Percentiles rank a stretch among this genome's conserved stretches.
These are phyloP conservation scores for Citrus unshiu DNA, from an alignment of 345 rosid species.

Conservation along the genomic window DNA sequence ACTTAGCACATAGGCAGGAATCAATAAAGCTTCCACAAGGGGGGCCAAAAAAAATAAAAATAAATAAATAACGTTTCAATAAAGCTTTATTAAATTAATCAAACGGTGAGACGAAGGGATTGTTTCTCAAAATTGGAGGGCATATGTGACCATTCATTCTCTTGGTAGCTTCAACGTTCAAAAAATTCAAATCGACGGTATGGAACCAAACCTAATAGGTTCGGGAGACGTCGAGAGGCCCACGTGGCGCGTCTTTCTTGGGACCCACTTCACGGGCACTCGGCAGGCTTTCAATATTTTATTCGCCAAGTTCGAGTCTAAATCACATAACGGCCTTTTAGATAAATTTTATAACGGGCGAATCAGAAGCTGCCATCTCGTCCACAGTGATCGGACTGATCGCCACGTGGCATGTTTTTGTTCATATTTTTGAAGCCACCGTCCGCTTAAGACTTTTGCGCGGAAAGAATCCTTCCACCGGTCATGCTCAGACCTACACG, in stretches of 20 bases:
- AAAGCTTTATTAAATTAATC: no score
- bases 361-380: slow-evolving; percentile 5
- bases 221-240: slow-evolving; percentile 25
- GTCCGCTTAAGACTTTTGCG: neutral
- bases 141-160: neutral
- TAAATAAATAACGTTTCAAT: no score
- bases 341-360: neutral
- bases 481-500: neutral
- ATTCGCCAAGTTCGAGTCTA: neutral
- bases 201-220: slow-evolving; percentile 26
- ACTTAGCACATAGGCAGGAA: neutral
- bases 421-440: neutral
- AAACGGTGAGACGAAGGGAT: neutral
- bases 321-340: neutral
- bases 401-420: neutral
- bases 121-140: neutral
- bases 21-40: neutral
- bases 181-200: slow-evolving; percentile 33
- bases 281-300: slow-evolving; percentile 14
- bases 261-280: slow-evolving; percentile 48
- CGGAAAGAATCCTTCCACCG: neutral
- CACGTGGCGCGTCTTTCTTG: slow-evolving; percentile 28
- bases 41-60: neutral
- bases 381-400: rapidly evolving
- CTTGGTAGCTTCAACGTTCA: slow-evolving; percentile 28